These are phyloP conservation scores for Cyclocybe cylindracea DNA, from an alignment of 768 basidiomycete species.

Conservation along the genomic window DNA sequence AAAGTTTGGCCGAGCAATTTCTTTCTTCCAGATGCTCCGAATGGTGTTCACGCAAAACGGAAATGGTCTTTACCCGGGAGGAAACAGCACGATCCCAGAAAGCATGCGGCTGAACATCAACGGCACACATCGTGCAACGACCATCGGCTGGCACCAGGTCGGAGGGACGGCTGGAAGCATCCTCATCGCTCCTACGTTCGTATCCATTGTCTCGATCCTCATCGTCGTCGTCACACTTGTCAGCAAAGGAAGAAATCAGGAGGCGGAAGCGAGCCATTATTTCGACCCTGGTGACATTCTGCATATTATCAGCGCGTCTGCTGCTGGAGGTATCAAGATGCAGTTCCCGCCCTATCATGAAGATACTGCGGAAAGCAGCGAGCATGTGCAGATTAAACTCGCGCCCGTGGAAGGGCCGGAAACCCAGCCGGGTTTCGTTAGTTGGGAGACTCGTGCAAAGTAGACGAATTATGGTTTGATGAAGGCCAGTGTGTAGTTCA, in stretches of 20 bases:
- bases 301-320: slow-evolving; percentile 19
- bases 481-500: background rate
- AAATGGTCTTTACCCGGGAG: slow-evolving; percentile 14
- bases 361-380: slow-evolving; percentile 10
- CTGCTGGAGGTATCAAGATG: slow-evolving; percentile 17
- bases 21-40: slow-evolving; percentile 16
- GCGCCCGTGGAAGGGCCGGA: slow-evolving; percentile 6
- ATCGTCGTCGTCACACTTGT: slow-evolving; percentile 13
- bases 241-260: background rate
- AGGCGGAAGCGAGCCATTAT: slow-evolving; percentile 10
- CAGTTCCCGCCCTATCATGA: slow-evolving; percentile 16
- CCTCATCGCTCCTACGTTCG: slow-evolving; percentile 20
- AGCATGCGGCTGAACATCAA: slow-evolving; percentile 16
- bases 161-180: slow-evolving; percentile 14
- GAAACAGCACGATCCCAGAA: slow-evolving; percentile 12
- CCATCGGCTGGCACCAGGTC: slow-evolving; percentile 23
- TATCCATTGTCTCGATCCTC: slow-evolving; percentile 15
- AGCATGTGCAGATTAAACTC: slow-evolving; percentile 5
- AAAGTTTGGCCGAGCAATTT: background rate
- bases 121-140: slow-evolving; percentile 17
- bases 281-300: slow-evolving; percentile 20
- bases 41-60: slow-evolving; percentile 17
- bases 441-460: slow-evolving; percentile 1
- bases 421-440: slow-evolving; percentile 2
- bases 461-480: background rate